Base-by-base conservation (phyloP, 2,329 filamentous ascomycete species). In the Didymosphaeria variabile region DNA sequence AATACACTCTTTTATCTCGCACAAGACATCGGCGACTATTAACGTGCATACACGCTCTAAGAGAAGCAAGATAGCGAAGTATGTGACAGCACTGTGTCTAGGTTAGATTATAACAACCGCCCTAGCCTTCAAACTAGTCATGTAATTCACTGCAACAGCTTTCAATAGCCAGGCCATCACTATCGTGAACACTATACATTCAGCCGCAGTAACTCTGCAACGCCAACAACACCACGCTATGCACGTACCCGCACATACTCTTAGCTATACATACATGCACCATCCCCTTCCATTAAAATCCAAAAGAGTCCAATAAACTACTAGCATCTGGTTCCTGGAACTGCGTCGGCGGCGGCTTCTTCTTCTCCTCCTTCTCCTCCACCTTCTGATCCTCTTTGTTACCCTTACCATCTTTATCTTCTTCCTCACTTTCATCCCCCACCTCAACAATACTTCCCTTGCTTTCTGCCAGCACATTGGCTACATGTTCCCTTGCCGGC, bases 311-410 rank as follows among this genome's bases (percentile, higher is more conserved):
- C 70, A 98, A 83, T 73, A 99, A 80, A 61, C 92, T 94, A 75
- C 88, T 92, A 31, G 91, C 86, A 80, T 97, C 93, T n/a, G 95
- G 95, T 78, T 99, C 95, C 70, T 96, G 86, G 76, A 98, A 98
- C 64, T 90, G 88, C 21, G 90, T 93, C 1, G 93, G 88, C 17
- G 89, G 85, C 15, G 86, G 84, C 70, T 90, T 86, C 62, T 81
- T 79, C 69, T 79, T 79, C 31, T 71, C 66, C 34, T 77, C 71
- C 62, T 65, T 69, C 47, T 68, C 72, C n/a, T 70, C 69, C 76
- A 79, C 73, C 69, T 78, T 69, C 59, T 73, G 78, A 74, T 83
- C 64, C 73, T 81, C 50, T 74, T 79, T 72, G 76, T 82, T 72
- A 80, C 79, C 57, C 50, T 59, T 60, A 6, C 59, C 61, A 5